Evolutionary conservation across 768 basidiomycete species (phyloP).

Genomic region (Auricularia sp.): DNA sequence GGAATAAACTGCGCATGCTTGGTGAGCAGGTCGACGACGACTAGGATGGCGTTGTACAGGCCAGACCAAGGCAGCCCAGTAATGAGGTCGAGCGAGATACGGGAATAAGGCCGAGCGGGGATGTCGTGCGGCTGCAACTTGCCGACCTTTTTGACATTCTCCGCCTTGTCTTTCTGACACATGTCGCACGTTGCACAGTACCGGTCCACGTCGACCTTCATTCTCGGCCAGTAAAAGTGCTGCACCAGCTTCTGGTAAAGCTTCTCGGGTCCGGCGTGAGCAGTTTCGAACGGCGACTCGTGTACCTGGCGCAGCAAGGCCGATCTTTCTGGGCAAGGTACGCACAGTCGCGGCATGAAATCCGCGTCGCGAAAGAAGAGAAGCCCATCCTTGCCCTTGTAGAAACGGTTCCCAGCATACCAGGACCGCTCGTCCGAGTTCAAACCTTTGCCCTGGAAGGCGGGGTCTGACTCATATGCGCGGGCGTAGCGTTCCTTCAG

Average conservation of each 20-base stretch:
- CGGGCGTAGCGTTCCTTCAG: no score
- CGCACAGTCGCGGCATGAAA: constrained; percentile 14
- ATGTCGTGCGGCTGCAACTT: constrained; percentile 5
- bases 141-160: neutral
- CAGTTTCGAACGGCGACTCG: constrained; percentile 10
- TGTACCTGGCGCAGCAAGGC: constrained; percentile 10
- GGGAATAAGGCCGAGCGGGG: neutral
- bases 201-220: constrained; percentile 13
- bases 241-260: constrained; percentile 15
- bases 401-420: no score
- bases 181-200: constrained; percentile 8
- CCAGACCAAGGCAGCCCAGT: no score
- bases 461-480: no score
- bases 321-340: constrained; percentile 12
- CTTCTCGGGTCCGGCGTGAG: constrained; percentile 21
- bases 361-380: neutral
- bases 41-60: no score
- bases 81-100: no score
- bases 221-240: constrained; percentile 22
- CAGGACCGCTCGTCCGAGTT: no score
- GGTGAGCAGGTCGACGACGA: no score
- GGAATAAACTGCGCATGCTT: no score
- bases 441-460: no score
- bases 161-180: constrained; percentile 8
- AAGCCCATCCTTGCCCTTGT: no score